Conservation (phyloP, 164 flowering plant genomes). For the Paratinospora sagittata region DNA sequence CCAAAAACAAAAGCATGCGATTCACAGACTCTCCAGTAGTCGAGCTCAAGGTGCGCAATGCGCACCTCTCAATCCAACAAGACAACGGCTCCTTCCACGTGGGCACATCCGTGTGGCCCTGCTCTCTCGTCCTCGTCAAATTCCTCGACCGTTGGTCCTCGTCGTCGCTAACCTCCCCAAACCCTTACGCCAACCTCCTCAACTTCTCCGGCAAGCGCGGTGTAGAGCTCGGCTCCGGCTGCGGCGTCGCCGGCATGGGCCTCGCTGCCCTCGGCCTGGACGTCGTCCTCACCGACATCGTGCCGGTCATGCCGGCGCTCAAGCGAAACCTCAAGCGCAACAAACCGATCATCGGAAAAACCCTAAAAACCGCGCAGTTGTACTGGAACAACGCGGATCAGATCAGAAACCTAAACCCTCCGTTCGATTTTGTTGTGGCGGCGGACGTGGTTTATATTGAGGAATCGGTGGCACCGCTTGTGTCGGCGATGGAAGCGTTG, state of each 20-base stretch:
- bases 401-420: slow-evolving; percentile 44
- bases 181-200: slow-evolving; percentile 69
- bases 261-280: slow-evolving; percentile 74
- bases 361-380: slow-evolving; percentile 44
- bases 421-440: slow-evolving; percentile 77
- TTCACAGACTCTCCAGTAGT: slow-evolving; percentile 85
- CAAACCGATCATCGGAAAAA: slow-evolving; percentile 42
- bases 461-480: slow-evolving; percentile 47
- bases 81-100: slow-evolving; percentile 94
- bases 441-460: slow-evolving; percentile 90
- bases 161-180: slow-evolving; percentile 20
- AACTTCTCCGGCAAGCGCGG: slow-evolving; percentile 55
- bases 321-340: slow-evolving; percentile 80
- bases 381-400: slow-evolving; percentile 70
- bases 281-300: slow-evolving; percentile 69
- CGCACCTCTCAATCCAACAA: slow-evolving; percentile 64
- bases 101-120: slow-evolving; percentile 96
- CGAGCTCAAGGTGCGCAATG: slow-evolving; percentile 43
- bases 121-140: slow-evolving; percentile 90
- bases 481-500: slow-evolving; percentile 59
- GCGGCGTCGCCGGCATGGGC: slow-evolving; percentile 89
- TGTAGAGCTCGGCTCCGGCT: slow-evolving; percentile 80
- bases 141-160: slow-evolving; percentile 88
- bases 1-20: too few species aligned
- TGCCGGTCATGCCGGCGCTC: slow-evolving; percentile 86